Evolutionary conservation across 345 rosid genomes (phyloP), one percentile per base, ranked within the genome.

Genomic region (Hibiscus tridactylites): DNA sequence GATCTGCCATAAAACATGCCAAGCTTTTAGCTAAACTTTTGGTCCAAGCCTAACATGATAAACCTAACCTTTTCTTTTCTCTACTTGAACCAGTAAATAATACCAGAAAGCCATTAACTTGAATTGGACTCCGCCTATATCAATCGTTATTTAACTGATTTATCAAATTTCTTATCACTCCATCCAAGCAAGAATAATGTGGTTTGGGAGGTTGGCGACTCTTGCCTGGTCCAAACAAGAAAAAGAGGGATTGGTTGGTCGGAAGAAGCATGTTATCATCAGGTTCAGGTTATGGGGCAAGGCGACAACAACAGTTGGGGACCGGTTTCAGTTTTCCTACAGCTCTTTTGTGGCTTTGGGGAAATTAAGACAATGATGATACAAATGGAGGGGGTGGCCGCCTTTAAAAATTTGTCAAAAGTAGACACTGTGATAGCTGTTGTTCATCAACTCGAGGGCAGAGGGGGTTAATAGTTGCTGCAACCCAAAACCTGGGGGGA

Each of bases 201-300:
- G 29, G 29, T 59, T 63, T 37, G 0, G 16, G 16, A 5, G 67
- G 50, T 47, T 66, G 39, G 39, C 21, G 17, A 66, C 12, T 56
- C 21, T 59, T 74, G 63, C 47, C 68, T 65, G 72, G 81, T 58
- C 67, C 77, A 72, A 54, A 31, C 58, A 15, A 26, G 39, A 9
- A 39, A 31, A 0, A 68, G 54, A 46, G 54, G 56, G 57, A 61
- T 53, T 52, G 44, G 49, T 56, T 65, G 35, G 31, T 66, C 42
- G 13, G 54, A 61, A 65, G 68, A 44, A 65, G 52, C 3, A 42
- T 29, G 66, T 31, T 44, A 52, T 47, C 2, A 24, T 57, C 15
- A 62, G 44, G 73, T 70, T 68, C 50, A 78, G 68, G 68, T 65
- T 74, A 69, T 76, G 64, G 77, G 82, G 70, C 61, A 77, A 60